Percentiles rank a stretch among this genome's conserved stretches.
Evolutionary conservation across 1,284 basidiomycete genomes (phyloP).

Genomic region (Fomitopsis schrenkii): DNA sequence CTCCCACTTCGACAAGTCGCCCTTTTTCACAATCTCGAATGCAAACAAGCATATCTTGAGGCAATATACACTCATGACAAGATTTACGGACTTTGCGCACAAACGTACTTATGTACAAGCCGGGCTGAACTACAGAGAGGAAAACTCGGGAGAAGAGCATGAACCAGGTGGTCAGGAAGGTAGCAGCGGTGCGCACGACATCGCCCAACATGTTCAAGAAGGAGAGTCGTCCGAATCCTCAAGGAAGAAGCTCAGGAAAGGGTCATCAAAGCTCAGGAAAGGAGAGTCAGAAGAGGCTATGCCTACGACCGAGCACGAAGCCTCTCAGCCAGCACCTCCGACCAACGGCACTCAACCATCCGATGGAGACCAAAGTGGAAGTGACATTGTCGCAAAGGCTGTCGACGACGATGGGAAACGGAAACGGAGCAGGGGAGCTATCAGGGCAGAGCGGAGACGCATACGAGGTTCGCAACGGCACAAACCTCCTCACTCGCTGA

Average conservation of each 20-base stretch:
- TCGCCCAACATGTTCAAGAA: not conserved
- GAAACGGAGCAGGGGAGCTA: not conserved
- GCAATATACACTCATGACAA: conserved; percentile 49
- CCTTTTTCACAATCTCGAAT: not conserved
- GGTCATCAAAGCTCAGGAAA: not conserved
- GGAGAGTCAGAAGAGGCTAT: not conserved
- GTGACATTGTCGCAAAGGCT: not conserved
- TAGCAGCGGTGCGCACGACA: conserved; percentile 1
- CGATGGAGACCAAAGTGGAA: not conserved
- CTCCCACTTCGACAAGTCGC: not conserved
- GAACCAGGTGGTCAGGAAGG: not conserved
- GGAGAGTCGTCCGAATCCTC: conserved; percentile 11
- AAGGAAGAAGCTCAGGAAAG: not conserved
- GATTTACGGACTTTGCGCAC: conserved; percentile 64
- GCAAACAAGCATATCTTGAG: not conserved
- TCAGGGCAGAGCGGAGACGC: not conserved
- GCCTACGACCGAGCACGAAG: not conserved
- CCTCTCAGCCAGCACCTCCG: not conserved
- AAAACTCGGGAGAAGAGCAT: not conserved
- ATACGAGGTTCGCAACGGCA: not conserved
- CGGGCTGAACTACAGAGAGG: conserved; percentile 37
- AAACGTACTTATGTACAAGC: conserved; percentile 73
- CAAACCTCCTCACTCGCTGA: conserved; percentile 8
- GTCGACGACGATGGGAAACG: not conserved
- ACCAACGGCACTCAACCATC: not conserved